Evolutionary conservation across 257 asterid genomes (phyloP).

Genomic region (Solanum pinnatisectum): DNA sequence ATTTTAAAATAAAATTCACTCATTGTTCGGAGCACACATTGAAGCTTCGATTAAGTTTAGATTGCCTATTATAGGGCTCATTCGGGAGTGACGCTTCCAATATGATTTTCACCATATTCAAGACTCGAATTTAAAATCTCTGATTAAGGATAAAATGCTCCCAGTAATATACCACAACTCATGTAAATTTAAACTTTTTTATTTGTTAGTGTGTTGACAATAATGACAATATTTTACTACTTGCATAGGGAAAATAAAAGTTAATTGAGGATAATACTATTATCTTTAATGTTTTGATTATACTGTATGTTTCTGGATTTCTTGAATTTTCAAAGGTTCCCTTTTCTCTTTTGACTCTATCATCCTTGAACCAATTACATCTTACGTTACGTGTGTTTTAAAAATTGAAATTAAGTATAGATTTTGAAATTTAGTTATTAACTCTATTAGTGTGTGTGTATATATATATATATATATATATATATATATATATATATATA

Average conservation of each 20-base stretch:
- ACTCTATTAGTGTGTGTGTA: too few species aligned
- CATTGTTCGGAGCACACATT: too few species aligned
- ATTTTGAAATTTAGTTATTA: neutral
- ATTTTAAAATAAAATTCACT: too few species aligned
- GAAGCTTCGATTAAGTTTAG: too few species aligned
- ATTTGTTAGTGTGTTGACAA: neutral
- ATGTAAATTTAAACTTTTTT: neutral
- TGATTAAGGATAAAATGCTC: too few species aligned
- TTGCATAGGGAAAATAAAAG: neutral
- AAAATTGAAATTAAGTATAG: neutral
- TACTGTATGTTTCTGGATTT: neutral
- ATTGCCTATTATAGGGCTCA: too few species aligned
- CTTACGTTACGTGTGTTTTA: neutral
- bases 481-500: too few species aligned
- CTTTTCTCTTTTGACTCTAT: neutral
- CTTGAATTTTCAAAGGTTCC: neutral
- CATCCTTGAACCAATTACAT: neutral
- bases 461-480: too few species aligned
- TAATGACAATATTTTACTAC: neutral
- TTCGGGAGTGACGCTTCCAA: too few species aligned
- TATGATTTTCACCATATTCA: too few species aligned
- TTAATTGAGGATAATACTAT: neutral
- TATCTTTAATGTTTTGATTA: neutral
- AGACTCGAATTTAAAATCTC: accelerated
- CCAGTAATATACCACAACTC: too few species aligned